Conservation (phyloP, 2,329 filamentous ascomycete genomes). For the Colletotrichum liaoningense region DNA sequence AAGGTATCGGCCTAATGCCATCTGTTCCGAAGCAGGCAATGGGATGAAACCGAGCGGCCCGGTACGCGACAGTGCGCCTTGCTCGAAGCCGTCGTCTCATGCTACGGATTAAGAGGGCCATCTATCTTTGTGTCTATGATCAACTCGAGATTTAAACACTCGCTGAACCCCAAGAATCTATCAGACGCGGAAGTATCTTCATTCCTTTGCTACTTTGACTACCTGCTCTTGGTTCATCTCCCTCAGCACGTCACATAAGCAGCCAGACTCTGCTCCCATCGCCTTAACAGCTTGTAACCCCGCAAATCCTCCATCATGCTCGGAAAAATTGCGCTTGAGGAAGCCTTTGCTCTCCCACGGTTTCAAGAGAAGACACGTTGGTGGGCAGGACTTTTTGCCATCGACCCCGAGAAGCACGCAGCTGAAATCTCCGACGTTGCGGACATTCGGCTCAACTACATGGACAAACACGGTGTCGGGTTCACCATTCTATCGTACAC, state of each 20-base stretch:
- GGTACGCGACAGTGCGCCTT: not conserved
- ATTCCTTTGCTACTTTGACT: no score
- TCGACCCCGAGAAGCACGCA: constrained; percentile 9
- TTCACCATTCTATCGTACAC: constrained; percentile 61
- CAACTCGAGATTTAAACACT: not conserved
- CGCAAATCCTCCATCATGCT: constrained; percentile 52
- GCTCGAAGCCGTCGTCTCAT: not conserved
- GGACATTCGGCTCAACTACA: constrained; percentile 38
- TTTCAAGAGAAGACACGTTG: constrained; percentile 8
- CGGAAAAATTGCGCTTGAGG: constrained; percentile 72
- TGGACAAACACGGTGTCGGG: constrained; percentile 58
- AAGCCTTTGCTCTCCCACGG: constrained; percentile 67
- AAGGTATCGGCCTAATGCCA: no score
- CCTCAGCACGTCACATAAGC: not conserved
- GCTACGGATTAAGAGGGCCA: not conserved
- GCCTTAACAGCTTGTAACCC: not conserved
- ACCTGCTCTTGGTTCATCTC: no score
- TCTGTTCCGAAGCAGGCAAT: not conserved
- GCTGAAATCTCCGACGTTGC: constrained; percentile 58
- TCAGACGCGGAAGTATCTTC: no score
- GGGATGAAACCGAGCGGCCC: not conserved
- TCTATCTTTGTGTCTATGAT: not conserved
- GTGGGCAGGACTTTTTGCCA: constrained; percentile 42
- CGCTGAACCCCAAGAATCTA: not conserved
- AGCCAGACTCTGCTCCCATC: not conserved